phyloP scores from a whole-genome alignment of 805 yeast species.

The Wickerhamiella cacticola region DNA sequence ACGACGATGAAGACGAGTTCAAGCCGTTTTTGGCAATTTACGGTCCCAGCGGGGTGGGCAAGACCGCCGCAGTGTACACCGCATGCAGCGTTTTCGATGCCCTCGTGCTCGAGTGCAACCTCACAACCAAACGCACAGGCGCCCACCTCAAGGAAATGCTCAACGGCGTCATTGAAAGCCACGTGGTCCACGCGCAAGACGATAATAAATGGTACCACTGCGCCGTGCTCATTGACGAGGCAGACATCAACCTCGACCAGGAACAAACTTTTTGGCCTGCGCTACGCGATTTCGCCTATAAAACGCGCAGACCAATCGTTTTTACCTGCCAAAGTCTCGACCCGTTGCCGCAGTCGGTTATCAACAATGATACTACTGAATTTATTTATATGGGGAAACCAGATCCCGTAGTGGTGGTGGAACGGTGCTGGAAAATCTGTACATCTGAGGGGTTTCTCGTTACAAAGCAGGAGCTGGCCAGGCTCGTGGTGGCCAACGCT shows the following conservation, averaged over 20 bases:
- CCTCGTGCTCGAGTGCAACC: slow-evolving; percentile 69
- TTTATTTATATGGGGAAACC: slow-evolving; percentile 27
- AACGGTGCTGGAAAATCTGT: slow-evolving; percentile 27
- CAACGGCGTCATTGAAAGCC: slow-evolving; percentile 74
- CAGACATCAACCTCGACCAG: slow-evolving; percentile 62
- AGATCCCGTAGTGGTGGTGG: slow-evolving; percentile 18
- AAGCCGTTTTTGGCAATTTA: slow-evolving; percentile 34
- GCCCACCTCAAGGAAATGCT: slow-evolving; percentile 54
- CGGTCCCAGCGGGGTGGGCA: slow-evolving; percentile 70
- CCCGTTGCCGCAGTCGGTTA: slow-evolving; percentile 9
- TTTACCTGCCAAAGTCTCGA: slow-evolving; percentile 46
- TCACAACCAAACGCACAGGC: slow-evolving; percentile 60
- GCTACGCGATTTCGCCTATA: slow-evolving; percentile 46
- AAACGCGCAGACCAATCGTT: slow-evolving; percentile 57
- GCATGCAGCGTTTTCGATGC: slow-evolving; percentile 51
- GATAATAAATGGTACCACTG: slow-evolving; percentile 39
- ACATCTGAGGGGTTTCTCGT: slow-evolving; percentile 30
- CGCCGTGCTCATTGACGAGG: slow-evolving; percentile 71
- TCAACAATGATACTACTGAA: slow-evolving; percentile 25
- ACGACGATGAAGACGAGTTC: slow-evolving; percentile 21
- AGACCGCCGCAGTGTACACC: slow-evolving; percentile 61
- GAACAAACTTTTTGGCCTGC: slow-evolving; percentile 77
- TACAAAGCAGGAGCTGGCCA: slow-evolving; percentile 16
- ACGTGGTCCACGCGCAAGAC: slow-evolving; percentile 44
- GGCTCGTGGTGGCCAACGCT: slow-evolving; percentile 15